Base-by-base conservation (phyloP, 306 rosid genomes). In the Oxytropis ochrocephala region DNA sequence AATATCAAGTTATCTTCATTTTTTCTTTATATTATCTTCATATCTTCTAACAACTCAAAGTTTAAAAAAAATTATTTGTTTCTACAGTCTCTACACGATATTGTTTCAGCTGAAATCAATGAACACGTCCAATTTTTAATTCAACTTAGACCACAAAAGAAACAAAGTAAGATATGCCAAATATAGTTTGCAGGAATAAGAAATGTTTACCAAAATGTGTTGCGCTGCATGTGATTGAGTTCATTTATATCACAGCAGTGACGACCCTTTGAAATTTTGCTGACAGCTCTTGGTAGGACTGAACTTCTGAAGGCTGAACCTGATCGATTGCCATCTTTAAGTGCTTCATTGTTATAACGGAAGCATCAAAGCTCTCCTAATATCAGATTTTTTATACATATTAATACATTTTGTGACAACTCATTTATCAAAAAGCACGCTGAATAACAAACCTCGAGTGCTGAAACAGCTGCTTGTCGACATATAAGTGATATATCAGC, bases 401-500 rank as follows among this genome's bases (percentile, higher is more conserved):
- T 48, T 36, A 75, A 27, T 62, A 69, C 75, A 39, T 51, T 68
- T 58, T 50, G 41, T 71, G 59, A 58, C 49, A 57, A 51, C 51
- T 70, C 52, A n/a, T 42, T 33, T 35, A 49, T 51, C 64, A 71
- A 44, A 66, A 30, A 18, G 44, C 29, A 73, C 51, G 69, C 0
- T 3, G 38, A 79, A 32, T 4, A 55, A 86, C 86, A 80, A 79
- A 93, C 97, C 98, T 88, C 96, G 55, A 90, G 55, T 42, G 97
- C 94, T 19, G 85, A 85, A 68, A 88, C 48, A 72, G 88, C 98
- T 49, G 97, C 94, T 84, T 90, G 90, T 19, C 89, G 85, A 83
- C 98, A 93, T 77, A 88, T 75, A 46, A 79, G 82, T 55, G 91
- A 85, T 67, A 93, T 90, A 79, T 90, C 96, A 63, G 98, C 97